Conservation (phyloP, 2,329 filamentous ascomycete species). For the Trichoderma simmonsii region DNA sequence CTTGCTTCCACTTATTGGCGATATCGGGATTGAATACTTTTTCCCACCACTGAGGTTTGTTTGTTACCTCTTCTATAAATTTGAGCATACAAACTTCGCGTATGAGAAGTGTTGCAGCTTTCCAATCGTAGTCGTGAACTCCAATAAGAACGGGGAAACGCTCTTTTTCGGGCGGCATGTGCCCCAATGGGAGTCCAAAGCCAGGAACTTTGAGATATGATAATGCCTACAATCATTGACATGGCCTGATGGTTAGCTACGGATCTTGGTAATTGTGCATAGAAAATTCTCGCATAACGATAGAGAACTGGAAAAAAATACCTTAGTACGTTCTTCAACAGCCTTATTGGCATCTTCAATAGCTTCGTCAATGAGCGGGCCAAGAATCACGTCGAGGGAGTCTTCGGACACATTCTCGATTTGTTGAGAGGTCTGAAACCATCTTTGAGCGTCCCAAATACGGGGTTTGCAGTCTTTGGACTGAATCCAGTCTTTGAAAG, state of each 20-base stretch:
- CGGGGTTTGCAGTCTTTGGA: not conserved
- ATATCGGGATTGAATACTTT: conserved; percentile 31
- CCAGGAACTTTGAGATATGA: conserved; percentile 23
- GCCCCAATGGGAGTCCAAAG: conserved; percentile 26
- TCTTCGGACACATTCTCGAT: not conserved
- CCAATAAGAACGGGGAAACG: conserved; percentile 26
- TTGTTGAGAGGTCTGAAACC: not conserved
- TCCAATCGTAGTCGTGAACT: conserved; percentile 22
- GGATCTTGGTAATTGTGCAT: not conserved
- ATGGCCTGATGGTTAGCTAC: not conserved
- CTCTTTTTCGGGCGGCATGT: not conserved
- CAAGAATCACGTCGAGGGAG: not conserved
- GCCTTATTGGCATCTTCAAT: not conserved
- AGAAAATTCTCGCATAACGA: not conserved
- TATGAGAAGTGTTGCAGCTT: conserved; percentile 28
- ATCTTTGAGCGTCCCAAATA: not conserved
- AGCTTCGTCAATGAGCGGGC: not conserved
- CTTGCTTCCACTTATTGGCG: conserved; percentile 29
- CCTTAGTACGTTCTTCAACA: not conserved
- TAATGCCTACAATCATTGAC: not conserved
- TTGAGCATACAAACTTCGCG: conserved; percentile 35
- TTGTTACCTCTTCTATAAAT: conserved; percentile 33
- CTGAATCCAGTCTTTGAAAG: conserved; percentile 1
- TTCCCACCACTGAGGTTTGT: conserved; percentile 36
- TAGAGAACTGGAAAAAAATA: not conserved